These are phyloP conservation scores for Cyclanthera cordifolia DNA, from an alignment of 306 rosid genomes.

Conservation along the genomic window DNA sequence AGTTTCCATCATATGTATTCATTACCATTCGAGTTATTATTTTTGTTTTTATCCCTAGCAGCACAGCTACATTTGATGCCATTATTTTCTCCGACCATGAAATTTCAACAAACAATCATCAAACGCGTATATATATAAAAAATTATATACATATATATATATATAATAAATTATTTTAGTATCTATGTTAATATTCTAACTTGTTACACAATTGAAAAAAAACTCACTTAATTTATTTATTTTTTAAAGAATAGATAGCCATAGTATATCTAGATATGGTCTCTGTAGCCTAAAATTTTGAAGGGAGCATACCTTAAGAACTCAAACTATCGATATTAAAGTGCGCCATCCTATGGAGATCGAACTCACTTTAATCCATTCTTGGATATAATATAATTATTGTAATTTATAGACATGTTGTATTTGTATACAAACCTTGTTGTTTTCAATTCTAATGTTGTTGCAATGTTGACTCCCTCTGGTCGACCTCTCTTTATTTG, in stretches of 20 bases:
- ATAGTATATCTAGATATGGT: too few relatives aligned
- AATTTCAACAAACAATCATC: neutral
- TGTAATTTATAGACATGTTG: neutral
- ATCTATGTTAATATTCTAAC: too few relatives aligned
- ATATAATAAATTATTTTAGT: too few relatives aligned
- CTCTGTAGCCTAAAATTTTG: too few relatives aligned
- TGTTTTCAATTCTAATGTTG: conserved; percentile 1
- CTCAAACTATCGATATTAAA: too few relatives aligned
- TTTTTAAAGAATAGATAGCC: too few relatives aligned
- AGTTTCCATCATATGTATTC: neutral
- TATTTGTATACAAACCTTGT: conserved; percentile 24
- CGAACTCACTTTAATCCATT: too few relatives aligned
- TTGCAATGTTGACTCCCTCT: conserved; percentile 12
- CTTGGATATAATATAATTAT: neutral
- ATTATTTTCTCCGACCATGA: neutral
- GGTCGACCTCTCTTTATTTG: conserved; percentile 26
- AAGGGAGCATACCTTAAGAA: too few relatives aligned
- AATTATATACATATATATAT: neutral
- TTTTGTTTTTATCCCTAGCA: neutral
- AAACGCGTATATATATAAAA: neutral
- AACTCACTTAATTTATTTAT: too few relatives aligned
- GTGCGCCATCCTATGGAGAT: neutral
- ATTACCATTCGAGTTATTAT: neutral
- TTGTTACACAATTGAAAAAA: too few relatives aligned
- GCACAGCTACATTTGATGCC: neutral